Evolutionary conservation across 345 rosid genomes (phyloP).

Genomic region (Brassica nigra): DNA sequence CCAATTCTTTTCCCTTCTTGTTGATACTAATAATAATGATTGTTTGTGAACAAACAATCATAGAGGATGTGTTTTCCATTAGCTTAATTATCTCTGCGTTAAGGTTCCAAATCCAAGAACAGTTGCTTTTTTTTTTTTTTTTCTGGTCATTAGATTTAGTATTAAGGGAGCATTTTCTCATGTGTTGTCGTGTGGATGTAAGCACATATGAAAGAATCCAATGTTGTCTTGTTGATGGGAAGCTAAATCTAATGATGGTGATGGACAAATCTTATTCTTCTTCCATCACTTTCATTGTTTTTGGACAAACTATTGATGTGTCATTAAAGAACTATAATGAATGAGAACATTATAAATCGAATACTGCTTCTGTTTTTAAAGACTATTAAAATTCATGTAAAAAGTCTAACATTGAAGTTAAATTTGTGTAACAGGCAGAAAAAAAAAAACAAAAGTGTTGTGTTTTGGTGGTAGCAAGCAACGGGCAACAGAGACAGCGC

Average conservation of each 20-base stretch:
- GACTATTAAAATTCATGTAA: background rate
- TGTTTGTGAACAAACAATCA: too few relatives aligned
- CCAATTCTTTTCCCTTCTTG: conserved; percentile 88
- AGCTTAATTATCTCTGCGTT: background rate
- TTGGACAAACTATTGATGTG: conserved; percentile 22
- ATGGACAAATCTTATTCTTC: conserved; percentile 28
- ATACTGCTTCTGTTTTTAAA: background rate
- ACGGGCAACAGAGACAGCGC: conserved; percentile 39
- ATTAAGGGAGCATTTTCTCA: conserved; percentile 18
- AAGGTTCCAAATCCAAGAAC: conserved; percentile 10
- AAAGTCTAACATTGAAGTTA: background rate
- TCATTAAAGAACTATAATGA: conserved; percentile 15
- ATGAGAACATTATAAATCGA: background rate
- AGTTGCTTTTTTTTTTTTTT: background rate
- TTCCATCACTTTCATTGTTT: conserved; percentile 35
- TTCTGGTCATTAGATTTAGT: conserved; percentile 24
- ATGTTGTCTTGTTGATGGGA: conserved; percentile 37
- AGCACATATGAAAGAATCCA: conserved; percentile 41
- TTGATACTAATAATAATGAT: conserved; percentile 34
- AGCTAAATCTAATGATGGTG: conserved; percentile 26
- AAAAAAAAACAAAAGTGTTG: background rate
- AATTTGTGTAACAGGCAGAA: conserved; percentile 3
- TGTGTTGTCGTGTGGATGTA: conserved; percentile 28
- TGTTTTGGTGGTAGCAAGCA: conserved; percentile 32
- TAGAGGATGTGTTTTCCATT: background rate